Evolutionary conservation across 441 rosid species (phyloP).

Genomic region (Metrosideros polymorpha): DNA sequence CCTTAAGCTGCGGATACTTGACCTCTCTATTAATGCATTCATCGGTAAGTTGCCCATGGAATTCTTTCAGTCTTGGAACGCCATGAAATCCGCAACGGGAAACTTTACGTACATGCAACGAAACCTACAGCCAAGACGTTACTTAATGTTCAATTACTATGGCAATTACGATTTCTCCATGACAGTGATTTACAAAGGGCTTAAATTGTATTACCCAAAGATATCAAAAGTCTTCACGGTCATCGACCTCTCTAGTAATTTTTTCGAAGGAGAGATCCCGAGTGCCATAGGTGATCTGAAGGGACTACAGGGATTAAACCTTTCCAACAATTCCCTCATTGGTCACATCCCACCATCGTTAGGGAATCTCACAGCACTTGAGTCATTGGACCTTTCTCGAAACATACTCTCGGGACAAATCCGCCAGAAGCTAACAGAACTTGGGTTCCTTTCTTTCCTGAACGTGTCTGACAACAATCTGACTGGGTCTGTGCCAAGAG

Average conservation of each 20-base stretch:
- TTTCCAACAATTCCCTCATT: neutral
- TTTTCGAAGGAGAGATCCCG: neutral
- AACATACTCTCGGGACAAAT: neutral
- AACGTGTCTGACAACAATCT: neutral
- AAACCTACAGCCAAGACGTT: accelerated
- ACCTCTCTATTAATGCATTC: neutral
- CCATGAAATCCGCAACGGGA: too few relatives aligned
- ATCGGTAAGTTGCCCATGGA: neutral
- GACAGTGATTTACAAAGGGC: too few relatives aligned
- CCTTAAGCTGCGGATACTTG: neutral
- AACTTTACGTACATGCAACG: neutral
- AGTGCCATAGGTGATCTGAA: neutral
- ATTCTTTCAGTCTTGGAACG: too few relatives aligned
- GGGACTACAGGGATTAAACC: accelerated
- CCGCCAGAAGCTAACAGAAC: neutral
- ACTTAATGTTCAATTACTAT: accelerated
- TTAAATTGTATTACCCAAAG: too few relatives aligned
- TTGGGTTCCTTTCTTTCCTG: neutral
- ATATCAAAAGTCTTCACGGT: too few relatives aligned
- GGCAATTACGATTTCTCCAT: too few relatives aligned
- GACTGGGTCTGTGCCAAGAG: neutral
- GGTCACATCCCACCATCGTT: neutral
- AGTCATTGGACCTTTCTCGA: neutral
- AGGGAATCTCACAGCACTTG: neutral
- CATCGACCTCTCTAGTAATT: too few relatives aligned